phyloP scores from a whole-genome alignment of 1,284 basidiomycete species.

The Moesziomyces antarcticus region DNA sequence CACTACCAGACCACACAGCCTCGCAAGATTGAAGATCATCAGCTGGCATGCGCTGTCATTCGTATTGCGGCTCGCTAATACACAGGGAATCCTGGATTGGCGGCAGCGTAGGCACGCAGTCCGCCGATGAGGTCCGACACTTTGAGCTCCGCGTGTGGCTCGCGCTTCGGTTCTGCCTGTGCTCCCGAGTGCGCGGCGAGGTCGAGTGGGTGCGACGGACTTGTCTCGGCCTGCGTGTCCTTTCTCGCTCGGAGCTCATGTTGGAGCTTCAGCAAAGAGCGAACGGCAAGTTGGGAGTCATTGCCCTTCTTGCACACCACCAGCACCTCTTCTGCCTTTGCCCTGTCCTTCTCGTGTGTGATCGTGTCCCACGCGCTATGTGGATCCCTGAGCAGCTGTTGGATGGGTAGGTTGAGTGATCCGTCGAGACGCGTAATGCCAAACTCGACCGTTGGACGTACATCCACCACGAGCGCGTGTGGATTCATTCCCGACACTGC shows the following conservation, averaged over 20 bases:
- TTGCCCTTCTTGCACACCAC: slow-evolving; percentile 66
- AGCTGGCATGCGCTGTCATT: too few relatives aligned
- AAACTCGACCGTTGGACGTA: slow-evolving; percentile 83
- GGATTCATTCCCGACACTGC: slow-evolving; percentile 73
- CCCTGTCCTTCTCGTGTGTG: neutral
- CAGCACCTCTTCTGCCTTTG: slow-evolving; percentile 3
- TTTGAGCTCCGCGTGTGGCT: slow-evolving; percentile 79
- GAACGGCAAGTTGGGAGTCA: slow-evolving; percentile 32
- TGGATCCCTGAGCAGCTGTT: slow-evolving; percentile 75
- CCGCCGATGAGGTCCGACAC: slow-evolving; percentile 54
- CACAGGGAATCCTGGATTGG: slow-evolving; percentile 49
- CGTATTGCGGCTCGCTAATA: slow-evolving; percentile 19
- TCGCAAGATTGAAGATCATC: too few relatives aligned
- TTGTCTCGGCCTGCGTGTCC: neutral
- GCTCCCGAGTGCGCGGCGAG: neutral
- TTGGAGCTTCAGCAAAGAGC: slow-evolving; percentile 70
- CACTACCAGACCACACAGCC: too few relatives aligned
- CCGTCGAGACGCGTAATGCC: slow-evolving; percentile 83
- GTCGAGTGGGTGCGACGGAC: slow-evolving; percentile 16
- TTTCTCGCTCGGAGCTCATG: slow-evolving; percentile 71
- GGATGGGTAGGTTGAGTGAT: slow-evolving; percentile 79
- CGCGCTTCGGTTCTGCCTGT: slow-evolving; percentile 72
- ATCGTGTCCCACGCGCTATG: slow-evolving; percentile 67
- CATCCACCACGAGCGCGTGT: slow-evolving; percentile 76
- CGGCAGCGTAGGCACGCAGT: slow-evolving; percentile 42